Percentiles rank a stretch among this genome's conserved stretches.
Conservation (phyloP, 2,329 filamentous ascomycete genomes). For the Apiospora rasikravindrae region DNA sequence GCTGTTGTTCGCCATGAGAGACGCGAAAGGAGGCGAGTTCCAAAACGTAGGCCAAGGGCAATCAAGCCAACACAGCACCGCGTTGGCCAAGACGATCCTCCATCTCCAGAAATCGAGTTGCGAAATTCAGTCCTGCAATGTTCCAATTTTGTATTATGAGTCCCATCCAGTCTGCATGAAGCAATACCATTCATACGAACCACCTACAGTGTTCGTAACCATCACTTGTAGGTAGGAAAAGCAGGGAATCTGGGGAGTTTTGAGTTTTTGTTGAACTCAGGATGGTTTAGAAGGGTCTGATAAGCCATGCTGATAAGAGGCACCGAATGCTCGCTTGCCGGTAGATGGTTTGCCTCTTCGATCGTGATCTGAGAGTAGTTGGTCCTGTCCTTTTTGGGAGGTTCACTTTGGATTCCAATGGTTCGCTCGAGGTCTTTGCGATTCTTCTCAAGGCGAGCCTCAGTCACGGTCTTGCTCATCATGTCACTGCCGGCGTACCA, state of each 20-base stretch:
- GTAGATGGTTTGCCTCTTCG: constrained; percentile 45
- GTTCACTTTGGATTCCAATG: constrained; percentile 46
- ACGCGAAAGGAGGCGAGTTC: background rate
- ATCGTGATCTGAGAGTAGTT: constrained; percentile 39
- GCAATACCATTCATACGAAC: background rate
- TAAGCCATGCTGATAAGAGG: constrained; percentile 51
- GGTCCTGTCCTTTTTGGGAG: constrained; percentile 31
- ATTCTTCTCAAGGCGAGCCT: constrained; percentile 39
- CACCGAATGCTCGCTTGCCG: constrained; percentile 44
- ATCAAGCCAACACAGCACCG: constrained; percentile 9
- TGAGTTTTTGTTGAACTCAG: constrained; percentile 24
- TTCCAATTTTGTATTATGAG: background rate
- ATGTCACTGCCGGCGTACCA: constrained; percentile 48
- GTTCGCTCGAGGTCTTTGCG: constrained; percentile 35
- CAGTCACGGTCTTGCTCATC: constrained; percentile 40
- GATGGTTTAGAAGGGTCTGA: constrained; percentile 31
- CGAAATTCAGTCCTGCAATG: background rate
- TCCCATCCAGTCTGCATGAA: background rate
- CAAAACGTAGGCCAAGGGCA: background rate
- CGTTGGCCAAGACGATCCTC: background rate
- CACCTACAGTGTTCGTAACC: background rate
- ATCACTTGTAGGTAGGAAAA: background rate
- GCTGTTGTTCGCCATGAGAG: background rate
- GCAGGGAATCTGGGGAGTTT: constrained; percentile 27
- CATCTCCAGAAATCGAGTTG: background rate